Evolutionary conservation across 148 eudicot genomes (phyloP), one percentile per base, ranked within the genome.

Genomic region (Vaccinium myrtillus): DNA sequence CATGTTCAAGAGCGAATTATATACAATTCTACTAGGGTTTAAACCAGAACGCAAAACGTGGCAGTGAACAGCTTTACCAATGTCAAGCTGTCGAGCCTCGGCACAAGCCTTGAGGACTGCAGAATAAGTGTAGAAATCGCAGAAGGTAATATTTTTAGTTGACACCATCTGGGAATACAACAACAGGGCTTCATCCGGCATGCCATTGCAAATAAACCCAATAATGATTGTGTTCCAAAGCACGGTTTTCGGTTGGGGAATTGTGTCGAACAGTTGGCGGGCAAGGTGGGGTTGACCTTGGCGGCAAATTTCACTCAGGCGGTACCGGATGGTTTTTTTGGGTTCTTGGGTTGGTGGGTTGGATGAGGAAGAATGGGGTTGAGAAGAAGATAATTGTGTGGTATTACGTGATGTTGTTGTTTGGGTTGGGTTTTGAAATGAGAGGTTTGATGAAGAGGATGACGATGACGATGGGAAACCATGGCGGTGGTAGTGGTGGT

Each of bases 31-130:
- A 86, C 98, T 93, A 3, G 92, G 92, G 85, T 86, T 61, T 10
- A 85, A 78, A 84, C 82, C 77, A 23, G 95, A 92, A 76, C 95
- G 89, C 1, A 96, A 55, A 32, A 94, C 87, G 46, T 96, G 98
- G 82, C 95, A 87, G 78, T 96, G 99, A 63, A 96, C 93, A 21
- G 97, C 95, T 88, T 93, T 95, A 75, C 99, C 99, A 51, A 79
- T 65, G 23, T 58, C 54, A 30, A 95, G 81, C 56, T 87, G 84
- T 56, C 88, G 87, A n/a, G 95, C 87, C 73, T 92, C 94, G 0
- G 98, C 94, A 48, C 99, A 96, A 32, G 99, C 99, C 84, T 96
- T 96, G 58, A 96, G 95, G 73, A 89, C 88, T 55, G 98, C 92
- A 2, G 98, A 96, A 77, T 90, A 94, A 61, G 98, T 96, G 32